Evolutionary conservation across 306 rosid species (phyloP).

Genomic region (Fragaria nilgerrensis): DNA sequence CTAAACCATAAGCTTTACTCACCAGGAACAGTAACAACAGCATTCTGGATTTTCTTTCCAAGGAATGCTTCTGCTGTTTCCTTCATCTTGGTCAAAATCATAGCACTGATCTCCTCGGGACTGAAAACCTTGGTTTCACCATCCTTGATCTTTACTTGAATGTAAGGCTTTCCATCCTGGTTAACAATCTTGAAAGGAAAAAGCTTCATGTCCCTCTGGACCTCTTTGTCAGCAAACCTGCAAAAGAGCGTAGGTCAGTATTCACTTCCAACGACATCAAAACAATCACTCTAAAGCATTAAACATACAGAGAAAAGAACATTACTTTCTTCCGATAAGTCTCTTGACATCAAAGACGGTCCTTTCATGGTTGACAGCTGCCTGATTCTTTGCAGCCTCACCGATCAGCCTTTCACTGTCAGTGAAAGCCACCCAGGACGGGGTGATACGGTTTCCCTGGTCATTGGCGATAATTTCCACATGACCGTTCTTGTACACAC

Average conservation of each 20-base stretch:
- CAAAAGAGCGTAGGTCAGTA: constrained; percentile 15
- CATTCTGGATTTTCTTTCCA: constrained; percentile 85
- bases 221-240: constrained; percentile 94
- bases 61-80: constrained; percentile 98
- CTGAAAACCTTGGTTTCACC: constrained; percentile 97
- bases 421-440: constrained; percentile 92
- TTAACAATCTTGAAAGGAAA: constrained; percentile 91
- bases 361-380: constrained; percentile 91
- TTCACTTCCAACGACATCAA: background rate
- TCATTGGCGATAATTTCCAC: constrained; percentile 99
- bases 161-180: constrained; percentile 95
- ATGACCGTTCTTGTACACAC: constrained; percentile 93
- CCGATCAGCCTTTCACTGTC: constrained; percentile 92
- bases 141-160: constrained; percentile 77
- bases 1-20: constrained; percentile 9
- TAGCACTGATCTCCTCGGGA: constrained; percentile 96
- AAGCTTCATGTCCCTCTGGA: constrained; percentile 85
- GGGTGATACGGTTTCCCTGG: constrained; percentile 99
- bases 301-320: background rate
- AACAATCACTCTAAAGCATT: background rate
- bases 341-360: constrained; percentile 98
- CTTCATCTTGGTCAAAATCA: constrained; percentile 86
- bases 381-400: constrained; percentile 99
- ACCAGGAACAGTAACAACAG: constrained; percentile 98
- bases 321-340: constrained; percentile 93